Percentiles rank a stretch among this genome's conserved stretches.
phyloP scores from a whole-genome alignment of 2,329 filamentous ascomycete genomes.

The Apiospora koreana region DNA sequence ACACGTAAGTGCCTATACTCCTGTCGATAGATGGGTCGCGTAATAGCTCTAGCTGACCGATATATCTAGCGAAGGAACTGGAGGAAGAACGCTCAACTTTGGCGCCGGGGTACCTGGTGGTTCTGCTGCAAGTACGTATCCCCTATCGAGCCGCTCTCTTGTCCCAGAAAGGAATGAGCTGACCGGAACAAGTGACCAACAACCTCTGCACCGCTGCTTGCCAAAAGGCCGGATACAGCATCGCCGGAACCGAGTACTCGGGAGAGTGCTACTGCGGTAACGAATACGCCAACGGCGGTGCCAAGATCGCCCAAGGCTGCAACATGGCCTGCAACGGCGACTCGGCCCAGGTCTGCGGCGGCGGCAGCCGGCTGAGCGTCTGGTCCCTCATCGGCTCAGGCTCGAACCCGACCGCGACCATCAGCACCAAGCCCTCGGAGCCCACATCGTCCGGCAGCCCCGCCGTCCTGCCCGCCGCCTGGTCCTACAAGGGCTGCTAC shows the following conservation, averaged over 20 bases:
- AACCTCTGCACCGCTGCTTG: constrained; percentile 20
- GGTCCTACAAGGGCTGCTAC: constrained; percentile 25
- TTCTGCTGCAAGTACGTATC: constrained; percentile 14
- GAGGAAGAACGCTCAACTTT: constrained; percentile 11
- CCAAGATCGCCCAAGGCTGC: constrained; percentile 15
- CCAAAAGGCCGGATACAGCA: constrained; percentile 15
- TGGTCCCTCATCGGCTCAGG: constrained; percentile 18
- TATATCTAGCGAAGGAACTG: constrained; percentile 13
- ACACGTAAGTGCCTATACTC: constrained; percentile 2
- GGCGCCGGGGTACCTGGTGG: constrained; percentile 14
- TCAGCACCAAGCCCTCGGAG: background rate
- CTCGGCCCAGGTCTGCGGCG: constrained; percentile 17
- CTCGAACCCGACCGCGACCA: constrained; percentile 6
- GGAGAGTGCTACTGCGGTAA: constrained; percentile 22
- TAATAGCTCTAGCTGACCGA: background rate
- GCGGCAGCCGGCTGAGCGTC: constrained; percentile 19
- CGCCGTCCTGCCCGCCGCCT: constrained; percentile 18
- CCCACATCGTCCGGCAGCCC: constrained; percentile 13
- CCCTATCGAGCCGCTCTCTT: background rate
- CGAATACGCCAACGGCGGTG: constrained; percentile 11
- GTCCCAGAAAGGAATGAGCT: background rate
- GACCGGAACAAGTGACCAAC: constrained; percentile 20
- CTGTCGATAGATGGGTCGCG: background rate
- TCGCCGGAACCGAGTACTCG: constrained; percentile 21
- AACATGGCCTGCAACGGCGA: constrained; percentile 22